phyloP scores from a whole-genome alignment of 192 early-diverging fungal genomes.

The Chytriomyces confervae region DNA sequence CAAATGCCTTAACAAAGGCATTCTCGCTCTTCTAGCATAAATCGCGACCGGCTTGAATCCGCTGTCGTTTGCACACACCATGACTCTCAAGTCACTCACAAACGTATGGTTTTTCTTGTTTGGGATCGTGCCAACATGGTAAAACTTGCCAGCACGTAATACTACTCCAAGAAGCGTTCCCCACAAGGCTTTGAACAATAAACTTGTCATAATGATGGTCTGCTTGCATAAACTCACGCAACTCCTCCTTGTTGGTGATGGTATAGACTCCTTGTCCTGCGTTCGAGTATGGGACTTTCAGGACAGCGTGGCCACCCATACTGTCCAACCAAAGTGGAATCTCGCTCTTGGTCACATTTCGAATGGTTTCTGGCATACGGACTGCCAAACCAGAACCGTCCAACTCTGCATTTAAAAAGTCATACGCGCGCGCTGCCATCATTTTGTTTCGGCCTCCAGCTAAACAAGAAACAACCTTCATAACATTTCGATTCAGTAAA shows the following conservation, averaged over 20 bases:
- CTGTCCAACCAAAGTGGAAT: conserved; percentile 80
- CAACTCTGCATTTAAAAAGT: conserved; percentile 81
- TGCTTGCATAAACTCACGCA: conserved; percentile 72
- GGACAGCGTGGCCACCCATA: conserved; percentile 86
- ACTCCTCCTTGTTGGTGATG: conserved; percentile 79
- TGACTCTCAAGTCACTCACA: conserved; percentile 83
- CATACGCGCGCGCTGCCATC: conserved; percentile 87
- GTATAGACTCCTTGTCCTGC: conserved; percentile 88
- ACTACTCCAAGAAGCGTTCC: conserved; percentile 84
- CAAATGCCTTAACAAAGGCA: conserved; percentile 67
- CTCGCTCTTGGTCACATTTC: conserved; percentile 80
- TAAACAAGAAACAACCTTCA: conserved; percentile 76
- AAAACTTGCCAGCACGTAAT: conserved; percentile 80
- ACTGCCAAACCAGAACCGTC: conserved; percentile 66
- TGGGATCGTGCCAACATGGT: conserved; percentile 88
- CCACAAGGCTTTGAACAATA: conserved; percentile 87
- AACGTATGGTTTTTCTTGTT: conserved; percentile 88
- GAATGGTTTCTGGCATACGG: conserved; percentile 83
- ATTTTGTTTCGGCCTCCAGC: conserved; percentile 90
- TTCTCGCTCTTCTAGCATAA: conserved; percentile 78
- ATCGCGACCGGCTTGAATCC: conserved; percentile 86
- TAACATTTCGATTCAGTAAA: not conserved
- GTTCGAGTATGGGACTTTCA: conserved; percentile 89
- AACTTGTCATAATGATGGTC: conserved; percentile 91
- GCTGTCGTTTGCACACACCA: conserved; percentile 73